Evolutionary conservation across 23 red algal genomes (phyloP).

Genomic region (Gracilariopsis chorda): DNA sequence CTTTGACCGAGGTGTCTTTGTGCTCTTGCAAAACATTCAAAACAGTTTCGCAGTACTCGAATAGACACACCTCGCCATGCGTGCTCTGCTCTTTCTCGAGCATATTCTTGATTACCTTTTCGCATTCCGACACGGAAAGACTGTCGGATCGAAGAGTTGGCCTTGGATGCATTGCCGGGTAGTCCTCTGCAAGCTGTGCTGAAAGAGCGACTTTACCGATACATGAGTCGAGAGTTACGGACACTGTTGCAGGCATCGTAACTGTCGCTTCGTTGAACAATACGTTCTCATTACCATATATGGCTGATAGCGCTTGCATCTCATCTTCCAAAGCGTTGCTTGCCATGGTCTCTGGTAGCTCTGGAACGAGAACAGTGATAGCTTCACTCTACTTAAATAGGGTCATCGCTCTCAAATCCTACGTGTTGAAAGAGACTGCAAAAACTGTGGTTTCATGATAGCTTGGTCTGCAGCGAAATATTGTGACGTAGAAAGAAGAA

Average conservation of each 20-base stretch:
- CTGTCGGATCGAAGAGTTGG: neutral
- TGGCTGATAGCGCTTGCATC: slow-evolving; percentile 30
- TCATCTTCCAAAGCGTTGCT: neutral
- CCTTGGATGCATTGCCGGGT: neutral
- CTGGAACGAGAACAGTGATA: neutral
- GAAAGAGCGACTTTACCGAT: neutral
- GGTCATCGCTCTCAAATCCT: too few species aligned
- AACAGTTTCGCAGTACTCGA: slow-evolving; percentile 55
- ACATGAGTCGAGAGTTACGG: neutral
- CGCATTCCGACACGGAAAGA: neutral
- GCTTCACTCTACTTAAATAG: neutral
- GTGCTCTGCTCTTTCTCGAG: neutral
- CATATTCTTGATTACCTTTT: neutral
- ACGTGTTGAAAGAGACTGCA: too few species aligned
- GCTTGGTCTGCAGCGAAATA: too few species aligned
- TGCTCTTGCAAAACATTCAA: neutral
- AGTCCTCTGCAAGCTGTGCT: neutral
- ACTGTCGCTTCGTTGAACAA: neutral
- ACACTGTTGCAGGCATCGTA: neutral
- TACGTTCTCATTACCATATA: slow-evolving; percentile 17
- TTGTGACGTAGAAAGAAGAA: too few species aligned
- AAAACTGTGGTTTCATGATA: too few species aligned
- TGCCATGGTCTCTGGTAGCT: neutral
- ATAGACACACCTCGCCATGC: slow-evolving; percentile 28
- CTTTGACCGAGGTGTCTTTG: neutral